These are phyloP conservation scores for Daphne laureola DNA, from an alignment of 441 rosid genomes.

Conservation along the genomic window DNA sequence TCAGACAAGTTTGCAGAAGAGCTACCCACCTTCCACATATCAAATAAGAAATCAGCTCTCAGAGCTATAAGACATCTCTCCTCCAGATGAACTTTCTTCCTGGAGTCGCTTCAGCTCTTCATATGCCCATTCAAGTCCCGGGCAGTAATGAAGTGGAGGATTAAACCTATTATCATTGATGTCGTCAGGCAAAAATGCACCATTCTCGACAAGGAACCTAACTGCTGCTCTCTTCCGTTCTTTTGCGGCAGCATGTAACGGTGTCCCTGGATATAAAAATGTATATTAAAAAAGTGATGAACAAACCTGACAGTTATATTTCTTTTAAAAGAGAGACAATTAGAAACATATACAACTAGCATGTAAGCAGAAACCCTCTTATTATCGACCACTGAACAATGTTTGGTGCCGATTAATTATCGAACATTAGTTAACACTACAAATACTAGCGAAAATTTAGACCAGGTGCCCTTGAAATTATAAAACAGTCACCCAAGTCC, in stretches of 20 bases:
- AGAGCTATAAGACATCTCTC: constrained; percentile 49
- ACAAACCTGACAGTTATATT: no score
- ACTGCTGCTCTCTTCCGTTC: constrained; percentile 77
- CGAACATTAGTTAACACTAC: no score
- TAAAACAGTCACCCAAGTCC: no score
- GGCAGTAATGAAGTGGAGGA: constrained; percentile 86
- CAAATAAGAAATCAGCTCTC: constrained; percentile 26
- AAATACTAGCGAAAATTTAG: no score
- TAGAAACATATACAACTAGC: not conserved
- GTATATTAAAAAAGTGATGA: not conserved
- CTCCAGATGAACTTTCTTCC: constrained; percentile 34
- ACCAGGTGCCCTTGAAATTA: no score
- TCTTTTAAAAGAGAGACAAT: not conserved
- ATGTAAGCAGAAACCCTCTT: no score
- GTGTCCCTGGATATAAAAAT: constrained; percentile 58
- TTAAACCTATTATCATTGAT: constrained; percentile 74
- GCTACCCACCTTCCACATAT: constrained; percentile 1
- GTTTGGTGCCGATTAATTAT: no score
- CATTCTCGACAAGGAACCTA: constrained; percentile 67
- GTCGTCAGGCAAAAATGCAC: constrained; percentile 80
- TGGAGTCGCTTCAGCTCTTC: constrained; percentile 66
- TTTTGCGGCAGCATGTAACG: constrained; percentile 77
- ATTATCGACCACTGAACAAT: no score
- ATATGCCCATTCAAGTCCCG: constrained; percentile 90
- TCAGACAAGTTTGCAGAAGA: not conserved